Percentiles rank a stretch among this genome's conserved stretches.
phyloP scores from a whole-genome alignment of 176 grass and related monocot genomes.

The Rhipidocladum racemiflorum region DNA sequence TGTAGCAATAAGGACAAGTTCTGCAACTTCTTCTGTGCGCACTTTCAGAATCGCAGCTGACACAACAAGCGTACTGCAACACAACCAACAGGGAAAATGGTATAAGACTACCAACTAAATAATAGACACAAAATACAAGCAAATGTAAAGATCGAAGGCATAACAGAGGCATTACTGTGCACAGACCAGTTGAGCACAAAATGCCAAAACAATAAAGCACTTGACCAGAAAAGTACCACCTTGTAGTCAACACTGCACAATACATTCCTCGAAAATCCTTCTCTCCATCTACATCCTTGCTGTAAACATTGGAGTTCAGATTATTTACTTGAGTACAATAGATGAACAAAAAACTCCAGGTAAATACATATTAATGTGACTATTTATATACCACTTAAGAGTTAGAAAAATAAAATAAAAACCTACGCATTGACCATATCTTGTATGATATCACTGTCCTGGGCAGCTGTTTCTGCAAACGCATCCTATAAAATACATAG shows the following conservation, averaged over 20 bases:
- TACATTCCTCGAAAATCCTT: slow-evolving; percentile 64
- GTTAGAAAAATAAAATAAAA: slow-evolving; percentile 33
- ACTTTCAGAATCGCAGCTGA: slow-evolving; percentile 64
- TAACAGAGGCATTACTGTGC: background rate
- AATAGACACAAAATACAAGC: slow-evolving; percentile 5
- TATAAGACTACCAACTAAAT: slow-evolving; percentile 8
- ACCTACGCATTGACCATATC: slow-evolving; percentile 71
- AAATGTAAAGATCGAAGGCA: slow-evolving; percentile 10
- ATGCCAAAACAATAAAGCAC: slow-evolving; percentile 4
- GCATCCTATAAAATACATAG: slow-evolving; percentile 55
- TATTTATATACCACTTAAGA: slow-evolving; percentile 15
- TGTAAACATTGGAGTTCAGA: slow-evolving; percentile 44
- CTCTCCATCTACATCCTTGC: slow-evolving; percentile 36
- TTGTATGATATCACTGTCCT: slow-evolving; percentile 28
- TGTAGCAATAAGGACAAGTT: slow-evolving; percentile 52
- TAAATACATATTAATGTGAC: slow-evolving; percentile 15
- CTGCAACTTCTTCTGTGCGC: slow-evolving; percentile 46
- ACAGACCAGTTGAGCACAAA: slow-evolving; percentile 24
- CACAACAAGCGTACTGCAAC: slow-evolving; percentile 40
- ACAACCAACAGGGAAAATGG: background rate
- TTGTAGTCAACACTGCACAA: slow-evolving; percentile 54
- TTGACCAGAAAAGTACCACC: slow-evolving; percentile 38
- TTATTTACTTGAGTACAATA: slow-evolving; percentile 28
- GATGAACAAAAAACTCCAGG: slow-evolving; percentile 12
- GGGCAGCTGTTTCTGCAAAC: slow-evolving; percentile 49